These are phyloP conservation scores for Coprinellus micaceus DNA, from an alignment of 768 basidiomycete species.

Conservation along the genomic window DNA sequence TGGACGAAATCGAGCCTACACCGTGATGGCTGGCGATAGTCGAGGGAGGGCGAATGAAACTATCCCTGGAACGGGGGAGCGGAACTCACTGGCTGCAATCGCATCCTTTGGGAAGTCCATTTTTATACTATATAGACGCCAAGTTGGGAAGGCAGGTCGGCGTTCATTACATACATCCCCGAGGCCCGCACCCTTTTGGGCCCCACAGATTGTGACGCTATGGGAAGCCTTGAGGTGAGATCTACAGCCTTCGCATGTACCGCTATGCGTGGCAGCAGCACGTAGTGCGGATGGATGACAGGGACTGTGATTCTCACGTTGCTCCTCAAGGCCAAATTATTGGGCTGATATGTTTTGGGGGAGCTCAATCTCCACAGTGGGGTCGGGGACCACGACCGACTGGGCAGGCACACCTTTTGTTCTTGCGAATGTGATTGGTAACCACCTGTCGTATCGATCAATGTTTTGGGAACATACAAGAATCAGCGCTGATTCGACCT, in stretches of 20 bases:
- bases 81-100: background rate
- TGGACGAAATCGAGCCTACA: background rate
- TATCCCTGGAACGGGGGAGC: background rate
- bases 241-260: background rate
- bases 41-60: background rate
- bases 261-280: background rate
- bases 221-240: background rate
- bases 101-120: background rate
- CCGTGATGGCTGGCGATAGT: background rate
- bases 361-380: no score
- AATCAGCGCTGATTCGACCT: background rate
- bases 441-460: no score
- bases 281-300: background rate
- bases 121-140: background rate
- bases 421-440: no score
- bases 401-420: no score
- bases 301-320: no score
- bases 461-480: no score
- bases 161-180: background rate
- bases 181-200: background rate
- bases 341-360: no score
- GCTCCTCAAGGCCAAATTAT: no score
- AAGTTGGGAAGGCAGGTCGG: background rate
- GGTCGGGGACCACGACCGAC: no score
- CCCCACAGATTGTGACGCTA: background rate